These are phyloP conservation scores for Plenodomus biglobosus DNA, from an alignment of 2,329 filamentous ascomycete species.

Conservation along the genomic window DNA sequence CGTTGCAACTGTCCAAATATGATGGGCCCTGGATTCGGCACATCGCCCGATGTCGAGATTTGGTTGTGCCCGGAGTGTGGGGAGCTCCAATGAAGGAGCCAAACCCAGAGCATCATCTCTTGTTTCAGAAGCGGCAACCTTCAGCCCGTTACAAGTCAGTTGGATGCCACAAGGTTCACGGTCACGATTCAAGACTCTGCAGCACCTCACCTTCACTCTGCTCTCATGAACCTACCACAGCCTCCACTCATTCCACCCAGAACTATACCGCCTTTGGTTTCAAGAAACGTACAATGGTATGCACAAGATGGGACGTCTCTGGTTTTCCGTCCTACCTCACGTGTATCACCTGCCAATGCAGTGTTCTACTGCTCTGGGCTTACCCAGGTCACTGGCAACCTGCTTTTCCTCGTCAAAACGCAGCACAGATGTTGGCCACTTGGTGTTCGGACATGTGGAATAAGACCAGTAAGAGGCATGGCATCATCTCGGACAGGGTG, in stretches of 20 bases:
- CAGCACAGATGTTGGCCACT: no score
- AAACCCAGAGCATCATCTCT: neutral
- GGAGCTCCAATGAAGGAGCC: neutral
- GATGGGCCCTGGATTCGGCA: neutral
- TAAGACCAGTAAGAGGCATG: conserved; percentile 3
- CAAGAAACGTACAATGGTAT: no score
- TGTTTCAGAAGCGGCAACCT: neutral
- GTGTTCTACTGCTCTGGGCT: neutral
- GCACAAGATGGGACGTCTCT: no score
- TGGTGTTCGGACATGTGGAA: conserved; percentile 1
- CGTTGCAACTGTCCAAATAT: neutral
- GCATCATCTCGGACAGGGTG: conserved; percentile 14
- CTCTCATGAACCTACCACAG: no score
- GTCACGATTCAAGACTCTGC: neutral
- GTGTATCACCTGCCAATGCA: neutral
- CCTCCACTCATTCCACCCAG: no score
- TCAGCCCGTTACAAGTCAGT: neutral
- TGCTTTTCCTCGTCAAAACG: neutral
- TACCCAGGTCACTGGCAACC: neutral
- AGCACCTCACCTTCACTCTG: no score
- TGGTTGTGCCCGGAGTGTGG: neutral
- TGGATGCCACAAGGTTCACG: neutral
- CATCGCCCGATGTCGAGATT: neutral
- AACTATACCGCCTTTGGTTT: no score
- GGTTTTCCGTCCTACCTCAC: no score